Base-by-base conservation (phyloP, 169 alveolate genomes). In the Neospora caninum region DNA sequence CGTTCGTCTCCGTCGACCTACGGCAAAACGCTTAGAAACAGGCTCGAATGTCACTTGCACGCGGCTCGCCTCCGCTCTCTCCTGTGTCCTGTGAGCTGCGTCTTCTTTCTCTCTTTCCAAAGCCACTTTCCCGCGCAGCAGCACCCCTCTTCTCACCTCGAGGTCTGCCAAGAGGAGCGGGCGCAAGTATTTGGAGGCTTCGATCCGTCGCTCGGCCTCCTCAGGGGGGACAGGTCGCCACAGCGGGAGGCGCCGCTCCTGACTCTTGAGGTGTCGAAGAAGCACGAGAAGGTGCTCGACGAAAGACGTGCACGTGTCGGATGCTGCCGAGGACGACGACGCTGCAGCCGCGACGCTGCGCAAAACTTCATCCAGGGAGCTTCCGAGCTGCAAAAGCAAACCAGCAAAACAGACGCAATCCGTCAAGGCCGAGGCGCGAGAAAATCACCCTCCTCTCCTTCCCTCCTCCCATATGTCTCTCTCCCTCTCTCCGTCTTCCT, bases 171-270 rank as follows among this genome's bases (percentile, higher is more conserved):
- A 25, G 31, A 25, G 41, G 39, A 73, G 42, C 9, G 39, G 25
- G n/a, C 84, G 39, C 42, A 13, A 13, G 7, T 16, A 27, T 43
- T 73, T 73, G 42, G 43, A 31, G 18, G 42, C 84, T 41, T 45
- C 43, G 49, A 78, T 42, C 0, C 88, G 73, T 67, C 78, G 78
- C 86, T 80, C 91, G 39, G 91, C 94, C 38, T 87, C 94, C 38
- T 36, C 45, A 16, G 94, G 91, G 18, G 88, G 42, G 36, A 91
- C 94, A 29, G 94, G 94, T 67, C 36, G 45, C 94, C 94, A 91
- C 7, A 88, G 84, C 10, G 89, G 91, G 70, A 91, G 94, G 43
- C 49, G 45, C 64, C 20, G 41, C 69, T 86, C 91, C 58, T 69
- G 88, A 0, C 54, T 54, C 41, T 70, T 20, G 27, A 91, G 94